A percentile compares a stretch with the other conserved stretches of the same genome.
Evolutionary conservation across 2,329 filamentous ascomycete species (phyloP).

Genomic region (Pseudofabraea citricarpa): DNA sequence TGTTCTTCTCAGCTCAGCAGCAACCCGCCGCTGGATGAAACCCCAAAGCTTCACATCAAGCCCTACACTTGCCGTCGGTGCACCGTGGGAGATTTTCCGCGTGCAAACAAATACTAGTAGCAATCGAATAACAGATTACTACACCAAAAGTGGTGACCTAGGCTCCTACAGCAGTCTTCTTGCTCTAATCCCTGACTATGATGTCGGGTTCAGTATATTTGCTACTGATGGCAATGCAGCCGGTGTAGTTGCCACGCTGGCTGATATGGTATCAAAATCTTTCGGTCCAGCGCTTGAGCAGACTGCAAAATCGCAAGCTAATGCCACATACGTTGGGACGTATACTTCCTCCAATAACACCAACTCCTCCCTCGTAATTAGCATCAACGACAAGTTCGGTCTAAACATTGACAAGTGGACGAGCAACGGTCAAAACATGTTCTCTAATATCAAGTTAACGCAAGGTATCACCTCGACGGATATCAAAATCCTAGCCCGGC

Average conservation of each 20-base stretch:
- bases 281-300: neutral
- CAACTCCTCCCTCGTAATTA: neutral
- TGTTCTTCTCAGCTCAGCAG: constrained; percentile 32
- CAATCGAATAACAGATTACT: constrained; percentile 38
- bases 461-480: neutral
- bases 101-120: constrained; percentile 30
- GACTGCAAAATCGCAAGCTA: neutral
- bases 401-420: neutral
- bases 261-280: neutral
- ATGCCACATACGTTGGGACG: neutral
- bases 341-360: neutral
- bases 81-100: constrained; percentile 43
- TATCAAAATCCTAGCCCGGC: neutral
- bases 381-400: neutral
- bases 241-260: neutral
- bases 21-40: constrained; percentile 43
- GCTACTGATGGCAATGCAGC: constrained; percentile 20
- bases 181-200: constrained; percentile 42
- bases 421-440: neutral
- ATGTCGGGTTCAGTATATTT: constrained; percentile 36
- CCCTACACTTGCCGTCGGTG: constrained; percentile 34
- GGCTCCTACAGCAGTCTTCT: constrained; percentile 36
- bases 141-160: constrained; percentile 41
- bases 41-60: constrained; percentile 33
- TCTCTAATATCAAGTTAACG: neutral